phyloP scores from a whole-genome alignment of 805 yeast species.

The Candida chilensis region DNA sequence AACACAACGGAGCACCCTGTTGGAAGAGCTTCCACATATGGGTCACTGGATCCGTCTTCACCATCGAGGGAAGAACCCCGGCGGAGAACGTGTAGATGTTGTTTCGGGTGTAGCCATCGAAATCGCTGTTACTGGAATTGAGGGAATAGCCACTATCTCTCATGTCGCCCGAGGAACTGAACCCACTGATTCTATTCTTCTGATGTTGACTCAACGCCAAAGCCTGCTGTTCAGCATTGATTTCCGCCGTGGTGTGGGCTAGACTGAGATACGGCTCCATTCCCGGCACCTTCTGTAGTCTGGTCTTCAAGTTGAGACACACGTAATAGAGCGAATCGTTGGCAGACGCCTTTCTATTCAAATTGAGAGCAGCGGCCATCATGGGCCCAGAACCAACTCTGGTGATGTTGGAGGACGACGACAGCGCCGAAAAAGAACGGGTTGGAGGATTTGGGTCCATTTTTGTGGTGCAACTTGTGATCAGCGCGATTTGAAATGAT shows the following conservation, averaged over 20 bases:
- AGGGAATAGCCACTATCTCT: constrained; percentile 1
- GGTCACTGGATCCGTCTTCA: constrained; percentile 85
- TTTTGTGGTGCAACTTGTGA: no score
- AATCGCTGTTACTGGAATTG: constrained; percentile 3
- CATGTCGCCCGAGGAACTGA: constrained; percentile 7
- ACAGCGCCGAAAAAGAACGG: constrained; percentile 7
- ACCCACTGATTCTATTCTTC: constrained; percentile 7
- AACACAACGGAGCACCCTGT: constrained; percentile 87
- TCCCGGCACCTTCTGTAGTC: constrained; percentile 53
- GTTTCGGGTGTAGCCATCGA: constrained; percentile 15
- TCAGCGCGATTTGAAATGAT: no score
- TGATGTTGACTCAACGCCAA: constrained; percentile 34
- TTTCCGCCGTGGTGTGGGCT: constrained; percentile 61
- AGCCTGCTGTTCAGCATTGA: constrained; percentile 67
- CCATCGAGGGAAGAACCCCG: constrained; percentile 68
- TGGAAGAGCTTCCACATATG: constrained; percentile 83
- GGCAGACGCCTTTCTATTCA: constrained; percentile 57
- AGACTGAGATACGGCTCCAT: constrained; percentile 58
- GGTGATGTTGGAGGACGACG: constrained; percentile 18
- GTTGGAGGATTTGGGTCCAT: background rate
- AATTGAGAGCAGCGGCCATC: constrained; percentile 30
- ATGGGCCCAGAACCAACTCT: constrained; percentile 38
- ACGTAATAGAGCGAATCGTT: constrained; percentile 65
- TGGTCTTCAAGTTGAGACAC: constrained; percentile 44
- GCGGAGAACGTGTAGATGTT: constrained; percentile 57